phyloP scores from a whole-genome alignment of 306 rosid genomes.

The Cucurbita maxima region DNA sequence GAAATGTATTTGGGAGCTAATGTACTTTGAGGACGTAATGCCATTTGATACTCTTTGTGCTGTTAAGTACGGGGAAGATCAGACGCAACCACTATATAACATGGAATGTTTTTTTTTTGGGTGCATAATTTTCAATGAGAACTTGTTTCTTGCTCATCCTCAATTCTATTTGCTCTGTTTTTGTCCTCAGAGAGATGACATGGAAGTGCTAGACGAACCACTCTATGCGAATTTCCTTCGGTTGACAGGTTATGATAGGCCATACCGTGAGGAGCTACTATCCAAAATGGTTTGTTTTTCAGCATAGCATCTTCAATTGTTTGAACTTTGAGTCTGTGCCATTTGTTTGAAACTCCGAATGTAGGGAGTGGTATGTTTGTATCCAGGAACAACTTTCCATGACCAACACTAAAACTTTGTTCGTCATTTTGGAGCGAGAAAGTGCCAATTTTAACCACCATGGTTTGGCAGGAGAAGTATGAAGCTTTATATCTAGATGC shows the following conservation, averaged over 20 bases:
- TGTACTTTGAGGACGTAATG: not conserved
- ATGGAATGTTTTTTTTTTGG: not conserved
- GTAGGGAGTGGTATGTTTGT: not conserved
- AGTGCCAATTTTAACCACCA: not conserved
- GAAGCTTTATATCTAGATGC: not conserved
- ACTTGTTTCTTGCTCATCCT: not conserved
- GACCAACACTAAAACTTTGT: not conserved
- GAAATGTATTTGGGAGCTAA: not conserved
- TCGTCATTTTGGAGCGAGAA: not conserved
- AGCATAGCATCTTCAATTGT: not conserved
- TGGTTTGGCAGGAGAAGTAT: not conserved
- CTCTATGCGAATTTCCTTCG: conserved; percentile 59
- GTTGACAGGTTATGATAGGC: conserved; percentile 52
- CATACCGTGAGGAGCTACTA: conserved; percentile 50
- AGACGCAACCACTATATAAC: not conserved
- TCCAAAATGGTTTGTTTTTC: conserved; percentile 40
- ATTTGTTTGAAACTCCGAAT: not conserved
- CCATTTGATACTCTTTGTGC: not conserved
- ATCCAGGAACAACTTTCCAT: not conserved
- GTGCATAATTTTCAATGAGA: not conserved
- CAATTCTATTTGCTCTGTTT: not conserved
- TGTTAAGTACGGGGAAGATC: not conserved
- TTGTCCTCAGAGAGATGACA: conserved; percentile 48
- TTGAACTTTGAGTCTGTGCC: not conserved
- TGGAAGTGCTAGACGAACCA: conserved; percentile 70